Percentiles rank a stretch among this genome's conserved stretches.
phyloP scores from a whole-genome alignment of 1,284 basidiomycete genomes.

The Bondarzewia mesenterica region DNA sequence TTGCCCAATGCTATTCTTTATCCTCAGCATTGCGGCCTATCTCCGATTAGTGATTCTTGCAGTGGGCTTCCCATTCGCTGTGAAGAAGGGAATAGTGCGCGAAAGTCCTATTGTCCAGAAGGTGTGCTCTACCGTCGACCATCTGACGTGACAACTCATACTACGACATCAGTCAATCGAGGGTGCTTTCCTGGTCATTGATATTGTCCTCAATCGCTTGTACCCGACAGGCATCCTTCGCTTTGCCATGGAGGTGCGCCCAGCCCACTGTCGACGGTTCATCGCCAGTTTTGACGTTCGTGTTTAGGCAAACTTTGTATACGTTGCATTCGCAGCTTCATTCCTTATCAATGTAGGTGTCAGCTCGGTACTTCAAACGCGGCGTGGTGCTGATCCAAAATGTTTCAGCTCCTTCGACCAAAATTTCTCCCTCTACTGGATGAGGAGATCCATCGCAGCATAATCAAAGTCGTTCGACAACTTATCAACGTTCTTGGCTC shows the following conservation, averaged over 20 bases:
- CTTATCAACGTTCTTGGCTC: slow-evolving; percentile 41
- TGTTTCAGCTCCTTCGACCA: slow-evolving; percentile 38
- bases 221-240: slow-evolving; percentile 39
- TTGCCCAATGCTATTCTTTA: background rate
- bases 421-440: slow-evolving; percentile 35
- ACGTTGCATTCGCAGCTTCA: slow-evolving; percentile 53
- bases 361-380: too few species aligned
- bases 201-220: slow-evolving; percentile 36
- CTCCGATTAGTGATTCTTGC: slow-evolving; percentile 45
- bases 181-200: slow-evolving; percentile 39
- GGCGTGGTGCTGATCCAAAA: too few species aligned
- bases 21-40: slow-evolving; percentile 40
- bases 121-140: slow-evolving; percentile 9
- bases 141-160: background rate
- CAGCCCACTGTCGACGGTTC: slow-evolving; percentile 16
- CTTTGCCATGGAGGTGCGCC: slow-evolving; percentile 41
- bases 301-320: slow-evolving; percentile 31
- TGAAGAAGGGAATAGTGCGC: slow-evolving; percentile 29
- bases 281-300: slow-evolving; percentile 13
- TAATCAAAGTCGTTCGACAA: slow-evolving; percentile 31
- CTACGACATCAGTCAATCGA: slow-evolving; percentile 28
- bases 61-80: slow-evolving; percentile 37
- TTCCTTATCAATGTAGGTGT: slow-evolving; percentile 52
- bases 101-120: slow-evolving; percentile 32
- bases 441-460: slow-evolving; percentile 28